Percentiles rank a stretch among this genome's conserved stretches.
phyloP scores from a whole-genome alignment of 805 yeast genomes.

The Monosporozyma servazzii region DNA sequence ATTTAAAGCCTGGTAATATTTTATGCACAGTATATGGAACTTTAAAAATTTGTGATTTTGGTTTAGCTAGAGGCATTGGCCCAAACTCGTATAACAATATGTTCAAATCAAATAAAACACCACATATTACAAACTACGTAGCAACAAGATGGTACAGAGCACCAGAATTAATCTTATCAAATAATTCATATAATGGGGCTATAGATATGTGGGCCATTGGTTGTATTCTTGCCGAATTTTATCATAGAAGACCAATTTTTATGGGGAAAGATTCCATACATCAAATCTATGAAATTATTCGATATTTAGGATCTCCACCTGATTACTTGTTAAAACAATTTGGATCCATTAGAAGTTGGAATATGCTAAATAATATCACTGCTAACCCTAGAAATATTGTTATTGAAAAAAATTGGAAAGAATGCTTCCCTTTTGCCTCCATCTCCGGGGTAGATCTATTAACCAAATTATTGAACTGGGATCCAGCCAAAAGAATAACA shows the following conservation, averaged over 20 bases:
- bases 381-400: constrained; percentile 17
- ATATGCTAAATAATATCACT: constrained; percentile 29
- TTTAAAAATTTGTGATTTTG: constrained; percentile 87
- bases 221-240: constrained; percentile 79
- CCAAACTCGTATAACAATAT: constrained; percentile 8
- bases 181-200: constrained; percentile 49
- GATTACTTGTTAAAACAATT: constrained; percentile 35
- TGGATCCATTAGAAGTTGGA: constrained; percentile 41
- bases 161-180: constrained; percentile 71
- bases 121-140: constrained; percentile 69
- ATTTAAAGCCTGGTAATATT: constrained; percentile 85
- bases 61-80: constrained; percentile 72
- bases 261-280: constrained; percentile 64
- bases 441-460: constrained; percentile 44
- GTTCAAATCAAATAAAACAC: constrained; percentile 1
- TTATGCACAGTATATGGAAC: constrained; percentile 65
- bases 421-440: constrained; percentile 56
- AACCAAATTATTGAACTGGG: constrained; percentile 54
- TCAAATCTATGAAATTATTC: constrained; percentile 61
- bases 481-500: constrained; percentile 41
- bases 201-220: constrained; percentile 94
- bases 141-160: constrained; percentile 96
- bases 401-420: constrained; percentile 34
- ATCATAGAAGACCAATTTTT: constrained; percentile 71
- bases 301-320: constrained; percentile 65